A percentile compares a stretch with the other conserved stretches of the same genome.
phyloP scores from a whole-genome alignment of 495 filamentous ascomycete genomes.

The Penicillium malachiteum region DNA sequence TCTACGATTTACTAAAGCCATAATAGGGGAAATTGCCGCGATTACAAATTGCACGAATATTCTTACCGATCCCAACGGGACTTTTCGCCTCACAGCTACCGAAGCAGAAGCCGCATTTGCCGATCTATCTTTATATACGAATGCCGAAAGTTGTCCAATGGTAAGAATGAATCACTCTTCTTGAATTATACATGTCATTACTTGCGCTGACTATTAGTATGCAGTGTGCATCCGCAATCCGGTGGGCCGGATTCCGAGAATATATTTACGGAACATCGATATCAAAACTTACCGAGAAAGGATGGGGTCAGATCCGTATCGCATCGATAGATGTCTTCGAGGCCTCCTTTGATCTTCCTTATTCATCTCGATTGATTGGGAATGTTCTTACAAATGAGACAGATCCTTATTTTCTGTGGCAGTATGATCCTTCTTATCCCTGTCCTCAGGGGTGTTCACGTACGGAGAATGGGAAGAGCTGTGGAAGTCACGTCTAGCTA shows the following conservation, averaged over 20 bases:
- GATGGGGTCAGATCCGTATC: slow-evolving; percentile 53
- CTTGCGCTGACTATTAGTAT: neutral
- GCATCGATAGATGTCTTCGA: slow-evolving; percentile 44
- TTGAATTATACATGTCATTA: neutral
- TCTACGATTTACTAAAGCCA: neutral
- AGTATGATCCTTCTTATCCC: slow-evolving; percentile 38
- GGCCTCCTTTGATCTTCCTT: slow-evolving; percentile 37
- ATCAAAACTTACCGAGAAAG: slow-evolving; percentile 30
- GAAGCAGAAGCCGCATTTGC: slow-evolving; percentile 43
- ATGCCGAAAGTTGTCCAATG: slow-evolving; percentile 58
- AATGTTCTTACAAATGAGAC: slow-evolving; percentile 51
- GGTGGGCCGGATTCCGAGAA: slow-evolving; percentile 54
- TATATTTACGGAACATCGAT: slow-evolving; percentile 55
- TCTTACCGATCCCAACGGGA: slow-evolving; percentile 42
- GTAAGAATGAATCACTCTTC: slow-evolving; percentile 11
- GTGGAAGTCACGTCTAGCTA: neutral
- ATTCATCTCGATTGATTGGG: slow-evolving; percentile 33
- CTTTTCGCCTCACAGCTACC: slow-evolving; percentile 38
- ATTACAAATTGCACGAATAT: slow-evolving; percentile 53
- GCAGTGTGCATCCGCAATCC: slow-evolving; percentile 55
- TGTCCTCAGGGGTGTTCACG: slow-evolving; percentile 47
- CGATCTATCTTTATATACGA: slow-evolving; percentile 54
- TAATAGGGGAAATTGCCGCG: slow-evolving; percentile 50
- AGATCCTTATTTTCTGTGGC: slow-evolving; percentile 52
- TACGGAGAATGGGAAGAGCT: neutral